Percentiles rank a stretch among this genome's conserved stretches.
phyloP scores from a whole-genome alignment of 345 rosid species.

The Salix dunnii region DNA sequence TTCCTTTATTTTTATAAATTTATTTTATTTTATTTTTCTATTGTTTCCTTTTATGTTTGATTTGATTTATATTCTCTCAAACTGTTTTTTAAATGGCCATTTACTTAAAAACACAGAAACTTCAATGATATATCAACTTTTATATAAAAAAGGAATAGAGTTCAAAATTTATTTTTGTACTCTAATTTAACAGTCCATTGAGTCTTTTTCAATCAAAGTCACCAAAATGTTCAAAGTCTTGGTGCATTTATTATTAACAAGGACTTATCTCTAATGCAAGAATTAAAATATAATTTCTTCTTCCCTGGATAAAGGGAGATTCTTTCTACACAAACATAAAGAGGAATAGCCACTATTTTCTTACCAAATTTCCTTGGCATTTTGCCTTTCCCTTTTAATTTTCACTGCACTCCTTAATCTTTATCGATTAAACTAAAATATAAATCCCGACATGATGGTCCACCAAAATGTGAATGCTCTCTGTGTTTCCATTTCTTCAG shows the following conservation, averaged over 20 bases:
- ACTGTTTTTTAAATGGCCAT: too few species aligned
- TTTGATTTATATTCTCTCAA: too few species aligned
- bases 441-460: neutral
- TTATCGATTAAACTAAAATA: neutral
- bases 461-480: constrained; percentile 10
- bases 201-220: neutral
- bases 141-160: neutral
- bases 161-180: neutral
- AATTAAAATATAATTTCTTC: neutral
- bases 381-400: neutral
- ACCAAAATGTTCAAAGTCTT: neutral
- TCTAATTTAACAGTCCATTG: neutral
- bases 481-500: neutral
- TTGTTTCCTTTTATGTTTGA: too few species aligned
- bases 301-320: neutral
- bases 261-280: neutral
- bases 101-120: too few species aligned
- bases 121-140: neutral
- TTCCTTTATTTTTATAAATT: too few species aligned
- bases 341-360: neutral
- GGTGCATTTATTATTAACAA: neutral
- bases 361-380: neutral
- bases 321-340: neutral
- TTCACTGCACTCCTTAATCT: neutral
- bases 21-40: too few species aligned